Base-by-base conservation (phyloP, 1,284 basidiomycete genomes). In the Boletellus deceptivus region DNA sequence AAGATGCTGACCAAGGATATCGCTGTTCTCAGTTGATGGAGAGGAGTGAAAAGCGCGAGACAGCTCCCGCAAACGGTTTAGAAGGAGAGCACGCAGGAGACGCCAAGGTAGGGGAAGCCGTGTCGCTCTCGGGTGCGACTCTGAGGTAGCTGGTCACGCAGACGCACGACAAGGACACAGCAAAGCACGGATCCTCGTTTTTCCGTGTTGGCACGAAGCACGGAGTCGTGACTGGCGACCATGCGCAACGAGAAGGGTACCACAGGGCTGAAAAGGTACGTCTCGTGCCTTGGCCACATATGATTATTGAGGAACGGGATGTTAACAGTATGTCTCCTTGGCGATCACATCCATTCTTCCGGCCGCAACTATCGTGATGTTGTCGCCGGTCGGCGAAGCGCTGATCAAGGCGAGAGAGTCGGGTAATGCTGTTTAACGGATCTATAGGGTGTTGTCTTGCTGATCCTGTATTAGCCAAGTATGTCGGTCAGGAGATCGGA, bases 301-400 rank as follows among this genome's bases (percentile, higher is more conserved):
- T 1, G 9, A 13, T 33, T 5, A n/a, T 13, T 52, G 31, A 49
- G 4, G 6, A 18, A 35, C 0, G 16, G 17, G 4, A 20, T 31
- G 29, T 1, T 42, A 0, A 22, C 17, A 69, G 63, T 64, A 49
- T 5, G 67, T 64, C 39, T 62, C 63, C 3, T 27, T 64, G 35
- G 63, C 67, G 1, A 50, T 69, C 27, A 66, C 52, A 8, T 66
- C 63, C 18, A 68, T 69, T 16, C 37, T 69, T 9, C 46, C 63
- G 0, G 33, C 45, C 3, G n/a, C 48, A 11, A 60, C 57, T 14
- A 63, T 64, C 33, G 33, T 43, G 17, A 49, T 24, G 45, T 20
- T 69, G 17, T 64, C 62, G 17, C 66, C 62, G 14, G 44, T 65
- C 5, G 66, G 64, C 6, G 51, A 60, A 18, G 54, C 45, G 1